These are phyloP conservation scores for Boletellus emodensis DNA, from an alignment of 768 basidiomycete species.

Conservation along the genomic window DNA sequence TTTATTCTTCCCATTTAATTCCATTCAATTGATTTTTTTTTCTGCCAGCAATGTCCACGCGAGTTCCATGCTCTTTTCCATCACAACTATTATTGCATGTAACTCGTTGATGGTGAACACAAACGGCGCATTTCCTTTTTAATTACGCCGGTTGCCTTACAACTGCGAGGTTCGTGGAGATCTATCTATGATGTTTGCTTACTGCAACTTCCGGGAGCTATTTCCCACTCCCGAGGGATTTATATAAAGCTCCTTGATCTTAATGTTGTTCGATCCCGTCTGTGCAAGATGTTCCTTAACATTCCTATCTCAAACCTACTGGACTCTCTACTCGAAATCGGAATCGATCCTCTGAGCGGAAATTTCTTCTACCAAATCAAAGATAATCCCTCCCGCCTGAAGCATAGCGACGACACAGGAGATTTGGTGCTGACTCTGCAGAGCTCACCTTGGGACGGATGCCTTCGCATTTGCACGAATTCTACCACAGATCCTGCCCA, in stretches of 20 bases:
- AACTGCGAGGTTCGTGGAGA: neutral
- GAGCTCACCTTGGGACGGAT: neutral
- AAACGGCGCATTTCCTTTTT: neutral
- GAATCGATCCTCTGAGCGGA: neutral
- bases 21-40: too few relatives aligned
- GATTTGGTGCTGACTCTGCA: neutral
- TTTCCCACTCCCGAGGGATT: neutral
- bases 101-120: too few relatives aligned
- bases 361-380: neutral
- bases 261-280: neutral
- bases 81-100: too few relatives aligned
- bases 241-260: neutral
- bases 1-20: too few relatives aligned
- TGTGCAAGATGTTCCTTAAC: neutral
- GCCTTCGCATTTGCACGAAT: neutral
- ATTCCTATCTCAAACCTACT: neutral
- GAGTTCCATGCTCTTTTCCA: too few relatives aligned
- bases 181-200: too few relatives aligned
- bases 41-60: too few relatives aligned
- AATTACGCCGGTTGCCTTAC: neutral
- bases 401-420: neutral
- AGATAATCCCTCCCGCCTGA: neutral
- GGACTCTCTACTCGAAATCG: neutral
- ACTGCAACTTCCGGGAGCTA: too few relatives aligned
- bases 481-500: neutral